Evolutionary conservation across 352 stramenopile species (phyloP).

Genomic region (Phytophthora sansomeana): DNA sequence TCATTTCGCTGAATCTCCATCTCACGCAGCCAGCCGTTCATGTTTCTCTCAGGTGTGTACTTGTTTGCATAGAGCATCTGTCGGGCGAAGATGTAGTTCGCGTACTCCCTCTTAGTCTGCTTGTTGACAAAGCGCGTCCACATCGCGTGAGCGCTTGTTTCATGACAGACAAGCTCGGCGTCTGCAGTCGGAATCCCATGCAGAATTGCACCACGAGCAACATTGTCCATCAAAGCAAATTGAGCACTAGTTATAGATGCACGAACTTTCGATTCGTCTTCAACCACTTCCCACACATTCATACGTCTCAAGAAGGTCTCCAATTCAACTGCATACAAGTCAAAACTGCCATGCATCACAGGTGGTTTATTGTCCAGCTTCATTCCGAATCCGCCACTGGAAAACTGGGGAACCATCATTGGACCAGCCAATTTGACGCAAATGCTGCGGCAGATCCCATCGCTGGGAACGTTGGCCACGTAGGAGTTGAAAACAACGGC

Average conservation of each 20-base stretch:
- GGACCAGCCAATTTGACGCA: background rate
- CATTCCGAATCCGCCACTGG: constrained; percentile 9
- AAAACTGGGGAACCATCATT: background rate
- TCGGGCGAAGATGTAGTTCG: constrained; percentile 19
- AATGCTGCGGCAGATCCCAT: background rate
- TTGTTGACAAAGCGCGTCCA: constrained; percentile 1
- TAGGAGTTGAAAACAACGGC: background rate
- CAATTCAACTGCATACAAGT: too few relatives aligned
- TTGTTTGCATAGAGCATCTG: constrained; percentile 1
- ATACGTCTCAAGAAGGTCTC: too few relatives aligned
- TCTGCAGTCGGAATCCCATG: background rate
- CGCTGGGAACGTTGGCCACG: background rate
- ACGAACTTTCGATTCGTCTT: too few relatives aligned
- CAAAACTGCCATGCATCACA: too few relatives aligned
- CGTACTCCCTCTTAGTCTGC: constrained; percentile 7
- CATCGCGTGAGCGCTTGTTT: background rate
- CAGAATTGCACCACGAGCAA: background rate
- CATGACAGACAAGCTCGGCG: background rate
- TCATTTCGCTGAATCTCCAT: constrained; percentile 6
- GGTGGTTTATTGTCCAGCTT: constrained; percentile 6
- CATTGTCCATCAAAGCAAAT: background rate
- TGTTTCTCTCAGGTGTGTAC: constrained; percentile 8
- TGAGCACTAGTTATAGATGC: background rate
- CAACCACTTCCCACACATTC: too few relatives aligned
- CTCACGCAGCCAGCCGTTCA: constrained; percentile 15